Conservation (phyloP, 2,329 filamentous ascomycete species). For the Colletotrichum zoysiae region DNA sequence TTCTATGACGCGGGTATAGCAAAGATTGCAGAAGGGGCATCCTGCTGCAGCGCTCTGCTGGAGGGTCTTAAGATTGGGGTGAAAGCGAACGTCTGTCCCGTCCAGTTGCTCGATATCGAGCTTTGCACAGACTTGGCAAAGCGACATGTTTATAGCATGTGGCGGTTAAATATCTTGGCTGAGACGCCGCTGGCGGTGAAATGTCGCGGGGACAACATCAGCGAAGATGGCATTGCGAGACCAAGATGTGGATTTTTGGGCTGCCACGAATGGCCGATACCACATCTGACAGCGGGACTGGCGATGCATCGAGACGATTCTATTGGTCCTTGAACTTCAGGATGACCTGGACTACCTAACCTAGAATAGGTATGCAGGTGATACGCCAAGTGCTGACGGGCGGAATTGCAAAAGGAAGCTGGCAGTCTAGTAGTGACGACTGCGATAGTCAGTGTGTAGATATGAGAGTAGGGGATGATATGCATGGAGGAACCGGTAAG, state of each 20-base stretch:
- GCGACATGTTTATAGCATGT: background rate
- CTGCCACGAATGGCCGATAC: background rate
- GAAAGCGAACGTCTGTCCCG: constrained; percentile 21
- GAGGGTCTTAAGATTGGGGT: constrained; percentile 1
- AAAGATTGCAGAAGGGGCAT: constrained; percentile 18
- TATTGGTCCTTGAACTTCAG: background rate
- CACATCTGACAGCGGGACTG: background rate
- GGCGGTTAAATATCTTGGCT: background rate
- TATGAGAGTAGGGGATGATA: background rate
- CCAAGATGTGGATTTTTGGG: background rate
- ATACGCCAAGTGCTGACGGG: background rate
- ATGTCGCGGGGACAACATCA: background rate
- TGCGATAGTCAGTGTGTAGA: background rate
- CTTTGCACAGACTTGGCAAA: constrained; percentile 5
- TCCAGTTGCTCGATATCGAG: background rate
- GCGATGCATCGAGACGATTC: background rate
- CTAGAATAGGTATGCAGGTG: constrained; percentile 2
- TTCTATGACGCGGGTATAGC: background rate
- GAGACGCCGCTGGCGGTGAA: background rate
- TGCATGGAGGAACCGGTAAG: too few relatives aligned
- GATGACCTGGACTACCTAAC: background rate
- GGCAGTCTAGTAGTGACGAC: too few relatives aligned
- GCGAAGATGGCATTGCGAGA: background rate
- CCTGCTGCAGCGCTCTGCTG: background rate
- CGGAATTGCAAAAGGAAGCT: background rate